Conservation (phyloP, 768 basidiomycete species). For the Postia placenta region DNA sequence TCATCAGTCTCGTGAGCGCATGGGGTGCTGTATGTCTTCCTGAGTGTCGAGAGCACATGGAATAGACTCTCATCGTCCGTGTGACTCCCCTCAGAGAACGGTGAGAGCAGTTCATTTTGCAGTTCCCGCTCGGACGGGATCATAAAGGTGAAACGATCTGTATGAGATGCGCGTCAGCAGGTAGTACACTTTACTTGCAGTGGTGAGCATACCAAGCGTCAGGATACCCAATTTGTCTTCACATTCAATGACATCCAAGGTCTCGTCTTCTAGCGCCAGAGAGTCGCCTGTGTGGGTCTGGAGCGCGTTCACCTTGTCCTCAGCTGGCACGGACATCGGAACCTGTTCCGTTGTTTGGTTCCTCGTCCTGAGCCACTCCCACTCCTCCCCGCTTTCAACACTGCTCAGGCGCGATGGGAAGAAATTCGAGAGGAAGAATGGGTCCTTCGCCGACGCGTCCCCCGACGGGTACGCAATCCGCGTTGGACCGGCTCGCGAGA, state of each 20-base stretch:
- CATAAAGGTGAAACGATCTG: no score
- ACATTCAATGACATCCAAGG: slow-evolving; percentile 30
- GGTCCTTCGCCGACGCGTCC: slow-evolving; percentile 27
- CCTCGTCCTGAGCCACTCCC: slow-evolving; percentile 36
- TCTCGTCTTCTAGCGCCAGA: slow-evolving; percentile 26
- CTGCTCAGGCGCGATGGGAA: slow-evolving; percentile 32
- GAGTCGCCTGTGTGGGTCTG: background rate
- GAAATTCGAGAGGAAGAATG: slow-evolving; percentile 44
- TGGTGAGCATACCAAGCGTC: slow-evolving; percentile 34
- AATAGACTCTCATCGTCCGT: slow-evolving; percentile 34
- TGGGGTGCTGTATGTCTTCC: slow-evolving; percentile 25
- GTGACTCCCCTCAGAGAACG: slow-evolving; percentile 29
- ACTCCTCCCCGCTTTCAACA: slow-evolving; percentile 24
- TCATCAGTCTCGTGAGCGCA: slow-evolving; percentile 12
- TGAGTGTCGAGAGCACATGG: slow-evolving; percentile 25
- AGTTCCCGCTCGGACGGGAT: background rate
- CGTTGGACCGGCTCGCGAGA: background rate
- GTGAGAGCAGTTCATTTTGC: slow-evolving; percentile 26
- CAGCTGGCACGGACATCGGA: slow-evolving; percentile 6
- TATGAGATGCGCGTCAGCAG: no score
- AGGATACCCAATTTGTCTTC: slow-evolving; percentile 50
- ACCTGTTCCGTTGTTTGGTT: slow-evolving; percentile 17
- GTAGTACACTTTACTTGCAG: no score
- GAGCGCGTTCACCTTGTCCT: background rate
- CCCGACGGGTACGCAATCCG: background rate